Base-by-base conservation (phyloP, 805 yeast species). In the Dipodascus albidus region DNA sequence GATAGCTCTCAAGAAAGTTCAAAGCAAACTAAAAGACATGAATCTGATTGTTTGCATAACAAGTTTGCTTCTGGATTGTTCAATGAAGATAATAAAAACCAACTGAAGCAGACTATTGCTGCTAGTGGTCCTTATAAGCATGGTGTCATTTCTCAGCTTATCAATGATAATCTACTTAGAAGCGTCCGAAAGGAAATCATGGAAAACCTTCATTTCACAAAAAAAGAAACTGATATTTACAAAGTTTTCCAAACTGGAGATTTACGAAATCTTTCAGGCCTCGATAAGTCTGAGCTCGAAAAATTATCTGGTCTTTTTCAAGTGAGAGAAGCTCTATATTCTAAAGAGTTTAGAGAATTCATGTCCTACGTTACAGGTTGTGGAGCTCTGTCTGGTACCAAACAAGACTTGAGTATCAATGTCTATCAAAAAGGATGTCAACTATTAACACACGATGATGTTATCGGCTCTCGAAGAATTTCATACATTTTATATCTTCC, bases 211-310 rank as follows among this genome's bases (percentile, higher is more conserved):
- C 93, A 87, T 48, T 93, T 95, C 73, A 89, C 98, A 8, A 81
- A 83, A 60, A 93, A 95, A 67, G 99, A 95, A 68, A 93, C 99
- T 0, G 99, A 93, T 65, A 93, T 93, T 58, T 93, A 93, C 69
- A 90, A 87, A 67, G 96, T 91, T 27, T 70, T 66, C 53, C 76
- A 97, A 83, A 73, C 86, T 80, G 70, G 99, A 84, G 65, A 96
- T 68, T 76, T 93, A 60, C 96, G 96, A 47, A 95, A 93, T 66
- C 70, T 93, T 47, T 85, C 93, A 0, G 96, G 96, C 0, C 74
- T 93, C 57, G 79, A 88, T 57, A 76, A 82, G 74, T 79, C 81
- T 53, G 96, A 91, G 65, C 69, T 85, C 22, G 74, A 81, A 3
- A 73, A 85, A 60, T 71, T 93, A 52, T 89, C 95, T 3, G 82